Evolutionary conservation across 148 eudicot genomes (phyloP), one percentile per base, ranked within the genome.

Genomic region (Linanthus parryae): DNA sequence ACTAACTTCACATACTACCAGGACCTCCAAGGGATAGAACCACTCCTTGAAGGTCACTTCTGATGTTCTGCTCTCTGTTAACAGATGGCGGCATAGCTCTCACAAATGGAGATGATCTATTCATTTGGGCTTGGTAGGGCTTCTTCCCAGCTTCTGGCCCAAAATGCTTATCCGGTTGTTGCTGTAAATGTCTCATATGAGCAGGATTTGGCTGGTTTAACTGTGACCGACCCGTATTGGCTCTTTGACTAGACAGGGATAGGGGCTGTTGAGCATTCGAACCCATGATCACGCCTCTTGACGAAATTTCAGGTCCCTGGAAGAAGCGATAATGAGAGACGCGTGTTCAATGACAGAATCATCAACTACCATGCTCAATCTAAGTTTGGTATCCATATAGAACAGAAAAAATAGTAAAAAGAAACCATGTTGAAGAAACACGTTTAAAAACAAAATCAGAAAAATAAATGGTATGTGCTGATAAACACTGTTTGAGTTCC

Each of bases 21-120:
- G 95, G 95, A 50, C 85, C 85, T 17, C 95, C 95, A 29, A 91
- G 80, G n/a, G 94, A 74, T 36, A 91, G 68, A 48, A 74, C 86
- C 54, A 91, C 78, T 11, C 87, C 98, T 38, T 77, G 78, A 24
- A 86, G 87, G 64, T 84, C 98, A 35, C 59, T 70, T 58, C 62
- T 66, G 5, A 47, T 46, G 49, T 70, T 74, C 29, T 63, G 54
- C 45, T 75, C 85, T 55, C 45, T 44, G 26, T 57, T 58, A 31
- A 22, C 36, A 5, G 70, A 39, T 14, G 62, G 28, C 12, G 57
- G 10, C n/a, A n/a, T n/a, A 10, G 57, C 39, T 52, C 62, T 46
- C 14, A 45, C 34, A 1, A 45, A 58, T 1, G 74, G 68, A 17
- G 73, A 57, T 5, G 73, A 27, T 15, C 57, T 63, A 51, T 57